Evolutionary conservation across 805 yeast genomes (phyloP).

Genomic region (Nematodospora valgi): DNA sequence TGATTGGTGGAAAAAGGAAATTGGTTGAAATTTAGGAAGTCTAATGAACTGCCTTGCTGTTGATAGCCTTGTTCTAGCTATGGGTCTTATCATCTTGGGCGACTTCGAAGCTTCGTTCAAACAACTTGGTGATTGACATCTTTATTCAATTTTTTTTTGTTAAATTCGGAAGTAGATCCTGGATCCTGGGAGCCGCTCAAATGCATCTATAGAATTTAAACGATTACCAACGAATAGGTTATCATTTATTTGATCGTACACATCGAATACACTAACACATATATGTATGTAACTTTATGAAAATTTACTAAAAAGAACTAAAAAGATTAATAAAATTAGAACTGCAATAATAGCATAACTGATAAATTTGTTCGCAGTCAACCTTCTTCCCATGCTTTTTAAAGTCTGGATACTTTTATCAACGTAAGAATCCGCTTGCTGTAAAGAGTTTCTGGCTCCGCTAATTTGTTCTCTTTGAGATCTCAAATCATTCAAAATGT

Average conservation of each 20-base stretch:
- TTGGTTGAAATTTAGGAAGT: conserved; percentile 3
- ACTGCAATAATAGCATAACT: conserved; percentile 91
- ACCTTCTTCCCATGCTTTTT: conserved; percentile 86
- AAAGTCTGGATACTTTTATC: conserved; percentile 85
- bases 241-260: neutral
- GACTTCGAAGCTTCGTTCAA: conserved; percentile 1
- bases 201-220: conserved; percentile 2
- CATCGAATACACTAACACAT: neutral
- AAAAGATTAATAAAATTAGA: conserved; percentile 70
- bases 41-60: conserved; percentile 1
- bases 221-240: conserved; percentile 1
- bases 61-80: neutral
- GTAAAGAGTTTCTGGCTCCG: conserved; percentile 79
- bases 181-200: too few species aligned
- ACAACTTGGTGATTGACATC: too few species aligned
- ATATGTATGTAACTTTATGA: conserved; percentile 34
- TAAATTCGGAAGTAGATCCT: conserved; percentile 1
- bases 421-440: conserved; percentile 89
- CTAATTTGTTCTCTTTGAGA: conserved; percentile 91
- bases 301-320: conserved; percentile 83
- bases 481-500: conserved; percentile 80
- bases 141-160: conserved; percentile 1
- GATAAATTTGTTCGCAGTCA: conserved; percentile 86
- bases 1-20: conserved; percentile 16
- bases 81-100: neutral